Evolutionary conservation across 306 rosid genomes (phyloP).

Genomic region (Mimosa pudica): DNA sequence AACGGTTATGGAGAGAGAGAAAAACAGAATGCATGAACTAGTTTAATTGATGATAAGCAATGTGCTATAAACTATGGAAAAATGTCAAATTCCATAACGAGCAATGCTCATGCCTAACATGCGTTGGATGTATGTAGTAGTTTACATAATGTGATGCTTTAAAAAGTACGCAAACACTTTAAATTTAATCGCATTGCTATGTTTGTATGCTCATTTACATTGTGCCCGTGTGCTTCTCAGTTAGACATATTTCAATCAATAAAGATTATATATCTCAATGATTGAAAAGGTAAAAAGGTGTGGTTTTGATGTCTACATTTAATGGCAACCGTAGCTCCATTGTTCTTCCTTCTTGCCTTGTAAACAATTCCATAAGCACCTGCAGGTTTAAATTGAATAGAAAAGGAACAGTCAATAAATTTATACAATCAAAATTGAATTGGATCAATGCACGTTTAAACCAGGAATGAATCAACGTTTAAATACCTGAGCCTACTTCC

Average conservation of each 20-base stretch:
- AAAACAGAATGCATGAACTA: background rate
- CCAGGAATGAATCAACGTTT: background rate
- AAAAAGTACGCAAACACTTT: background rate
- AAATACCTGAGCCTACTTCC: constrained; percentile 62
- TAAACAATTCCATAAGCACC: constrained; percentile 67
- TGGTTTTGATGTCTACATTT: constrained; percentile 38
- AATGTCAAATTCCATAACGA: background rate
- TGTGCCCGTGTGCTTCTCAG: background rate
- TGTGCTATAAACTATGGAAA: background rate
- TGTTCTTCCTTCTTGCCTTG: constrained; percentile 48
- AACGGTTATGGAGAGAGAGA: background rate
- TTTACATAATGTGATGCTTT: background rate
- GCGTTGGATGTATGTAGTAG: background rate
- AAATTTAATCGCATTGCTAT: background rate
- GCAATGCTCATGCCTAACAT: background rate
- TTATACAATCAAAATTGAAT: background rate
- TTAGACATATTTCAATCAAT: background rate
- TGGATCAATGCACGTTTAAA: background rate
- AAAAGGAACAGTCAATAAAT: constrained; percentile 7
- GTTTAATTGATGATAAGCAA: background rate
- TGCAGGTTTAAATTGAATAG: constrained; percentile 31
- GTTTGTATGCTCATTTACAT: background rate
- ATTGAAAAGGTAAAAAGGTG: background rate
- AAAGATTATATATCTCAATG: background rate
- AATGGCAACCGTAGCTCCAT: constrained; percentile 49